phyloP scores from a whole-genome alignment of 208 protist genomes.

The Trypanosoma rangeli region DNA sequence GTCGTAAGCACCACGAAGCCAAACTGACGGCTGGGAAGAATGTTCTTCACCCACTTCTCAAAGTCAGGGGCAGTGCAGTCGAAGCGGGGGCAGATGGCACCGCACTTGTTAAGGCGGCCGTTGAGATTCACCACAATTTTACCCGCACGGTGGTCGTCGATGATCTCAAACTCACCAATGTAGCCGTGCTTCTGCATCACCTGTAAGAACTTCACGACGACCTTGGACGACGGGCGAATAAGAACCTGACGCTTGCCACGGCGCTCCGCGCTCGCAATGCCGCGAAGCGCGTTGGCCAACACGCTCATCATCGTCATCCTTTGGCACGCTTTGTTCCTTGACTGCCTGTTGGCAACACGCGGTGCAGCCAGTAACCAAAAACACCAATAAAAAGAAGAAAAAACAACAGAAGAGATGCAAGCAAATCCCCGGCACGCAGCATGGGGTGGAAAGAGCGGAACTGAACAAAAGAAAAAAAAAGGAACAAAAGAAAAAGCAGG shows the following conservation, averaged over 20 bases:
- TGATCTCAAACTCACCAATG: slow-evolving; percentile 99
- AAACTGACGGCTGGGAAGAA: slow-evolving; percentile 99
- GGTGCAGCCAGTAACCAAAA: neutral
- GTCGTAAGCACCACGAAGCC: slow-evolving; percentile 99
- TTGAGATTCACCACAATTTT: slow-evolving; percentile 99
- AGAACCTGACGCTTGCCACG: slow-evolving; percentile 99
- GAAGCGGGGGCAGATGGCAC: slow-evolving; percentile 99
- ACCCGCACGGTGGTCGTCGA: slow-evolving; percentile 99
- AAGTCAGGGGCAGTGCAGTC: slow-evolving; percentile 96
- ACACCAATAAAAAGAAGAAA: neutral
- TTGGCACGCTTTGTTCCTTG: slow-evolving; percentile 21
- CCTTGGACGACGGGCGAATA: slow-evolving; percentile 99
- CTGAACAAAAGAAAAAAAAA: neutral
- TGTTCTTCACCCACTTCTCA: slow-evolving; percentile 99
- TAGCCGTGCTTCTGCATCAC: slow-evolving; percentile 99
- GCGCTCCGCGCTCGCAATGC: slow-evolving; percentile 99
- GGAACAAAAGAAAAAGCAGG: neutral
- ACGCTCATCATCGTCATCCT: slow-evolving; percentile 99
- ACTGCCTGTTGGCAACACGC: slow-evolving; percentile 1
- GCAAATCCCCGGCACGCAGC: neutral
- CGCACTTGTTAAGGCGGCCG: slow-evolving; percentile 99
- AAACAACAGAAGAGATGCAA: neutral
- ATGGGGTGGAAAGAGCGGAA: neutral
- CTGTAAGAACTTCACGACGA: slow-evolving; percentile 99
- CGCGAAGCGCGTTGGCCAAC: slow-evolving; percentile 98